Base-by-base conservation (phyloP, 345 rosid genomes). In the Eucalyptus virginea region DNA sequence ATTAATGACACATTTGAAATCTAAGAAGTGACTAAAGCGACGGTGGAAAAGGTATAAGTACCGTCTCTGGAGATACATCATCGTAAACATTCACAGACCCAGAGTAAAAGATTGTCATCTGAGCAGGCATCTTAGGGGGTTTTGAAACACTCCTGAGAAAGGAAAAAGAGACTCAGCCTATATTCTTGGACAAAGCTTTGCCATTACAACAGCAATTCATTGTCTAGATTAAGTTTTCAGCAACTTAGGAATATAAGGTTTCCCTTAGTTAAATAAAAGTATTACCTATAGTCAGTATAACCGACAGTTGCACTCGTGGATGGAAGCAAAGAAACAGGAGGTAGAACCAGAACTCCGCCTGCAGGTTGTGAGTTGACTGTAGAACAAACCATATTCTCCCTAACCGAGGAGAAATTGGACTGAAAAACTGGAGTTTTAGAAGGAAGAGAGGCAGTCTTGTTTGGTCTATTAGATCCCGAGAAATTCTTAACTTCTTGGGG, bases 1-100 rank as follows among this genome's bases (percentile, higher is more conserved):
- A 51, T 86, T 44, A 51, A 54, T 16, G 10, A 52, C 42, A 86
- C 88, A 26, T 54, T 52, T 32, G n/a, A 86, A 51, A 47, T 40
- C 83, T 77, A 77, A 37, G 47, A 77, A 77, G 47, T 77, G 28
- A 77, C 23, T 34, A 19, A 37, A 77, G 47, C 9, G 42, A 77
- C 26, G 28, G 28, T 32, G 69, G 40, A 52, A 32, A 49, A 51
- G 60, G 65, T 37, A 21, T 23, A 44, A 9, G 44, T 40, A 97
- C 99, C 99, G 95, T 94, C 90, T 94, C 96, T 1, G 96, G 98
- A 17, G 97, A 92, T 86, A 96, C 93, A 89, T 94, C 96, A 88
- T 96, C 94, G 52, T 89, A 97, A 89, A 96, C 96, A 34, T 89
- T 93, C 89, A 97, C 96, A 30, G 93, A 89, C 50, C 99, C 99